Evolutionary conservation across 2,329 filamentous ascomycete species (phyloP).

Genomic region (Stagonosporopsis rhizophila): DNA sequence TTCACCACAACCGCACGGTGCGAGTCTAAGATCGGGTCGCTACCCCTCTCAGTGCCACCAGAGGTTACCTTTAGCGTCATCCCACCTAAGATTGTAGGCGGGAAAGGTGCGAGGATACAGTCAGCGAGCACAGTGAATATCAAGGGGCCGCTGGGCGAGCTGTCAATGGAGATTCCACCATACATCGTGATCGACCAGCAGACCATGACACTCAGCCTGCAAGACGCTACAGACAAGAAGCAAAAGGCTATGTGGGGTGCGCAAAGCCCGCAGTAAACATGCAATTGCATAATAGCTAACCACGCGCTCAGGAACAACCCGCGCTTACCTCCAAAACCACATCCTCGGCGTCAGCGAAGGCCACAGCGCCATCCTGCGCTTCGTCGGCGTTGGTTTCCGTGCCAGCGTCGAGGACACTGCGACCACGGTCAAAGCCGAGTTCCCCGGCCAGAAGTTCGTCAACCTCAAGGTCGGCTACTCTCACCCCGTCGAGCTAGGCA

Average conservation of each 20-base stretch:
- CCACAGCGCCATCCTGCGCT: conserved; percentile 87
- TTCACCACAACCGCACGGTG: conserved; percentile 76
- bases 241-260: conserved; percentile 97
- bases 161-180: conserved; percentile 78
- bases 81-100: conserved; percentile 65
- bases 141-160: conserved; percentile 79
- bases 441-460: conserved; percentile 84
- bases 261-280: conserved; percentile 11
- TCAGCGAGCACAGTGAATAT: conserved; percentile 74
- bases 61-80: conserved; percentile 74
- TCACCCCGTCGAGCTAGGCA: conserved; percentile 88
- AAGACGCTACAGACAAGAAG: conserved; percentile 71
- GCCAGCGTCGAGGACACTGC: conserved; percentile 82
- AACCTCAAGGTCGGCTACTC: conserved; percentile 96
- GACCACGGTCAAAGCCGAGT: conserved; percentile 70
- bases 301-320: conserved; percentile 70
- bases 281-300: conserved; percentile 9
- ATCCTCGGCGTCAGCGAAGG: conserved; percentile 95
- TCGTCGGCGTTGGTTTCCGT: conserved; percentile 95
- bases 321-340: conserved; percentile 88
- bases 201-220: conserved; percentile 68
- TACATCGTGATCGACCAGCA: conserved; percentile 79
- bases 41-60: conserved; percentile 54
- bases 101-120: conserved; percentile 66
- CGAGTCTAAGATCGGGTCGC: conserved; percentile 84